Base-by-base conservation (phyloP, 208 protist genomes). In the Acanthamoeba triangularis region DNA sequence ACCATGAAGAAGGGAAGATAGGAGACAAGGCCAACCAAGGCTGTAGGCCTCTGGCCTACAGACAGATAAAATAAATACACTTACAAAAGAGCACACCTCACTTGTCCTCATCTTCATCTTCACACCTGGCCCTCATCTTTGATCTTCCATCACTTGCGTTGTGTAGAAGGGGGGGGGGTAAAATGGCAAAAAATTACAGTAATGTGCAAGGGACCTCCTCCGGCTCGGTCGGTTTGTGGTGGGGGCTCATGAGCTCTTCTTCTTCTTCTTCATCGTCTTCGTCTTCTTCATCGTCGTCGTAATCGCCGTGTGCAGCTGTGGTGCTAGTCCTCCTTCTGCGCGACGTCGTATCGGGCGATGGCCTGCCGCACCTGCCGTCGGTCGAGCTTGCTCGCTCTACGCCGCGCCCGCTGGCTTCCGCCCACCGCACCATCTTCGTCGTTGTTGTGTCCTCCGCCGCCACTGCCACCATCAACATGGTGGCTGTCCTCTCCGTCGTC, bases 1-100 rank as follows among this genome's bases (percentile, higher is more conserved):
- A 35, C 76, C 37, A 85, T 85, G 76, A 85, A 85, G 47, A 85
- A 85, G 47, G 76, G 54, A 37, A 84, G 54, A 33, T 84, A 54
- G 37, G 67, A 7, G 52, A 18, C 52, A 59, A n/a, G n/a, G n/a
- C n/a, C 49, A 14, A 52, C 49, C 49, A 52, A 4, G 3, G 7
- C 7, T 52, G 49, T 52, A 52, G 11, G 49, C 49, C n/a, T n/a
- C n/a, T n/a, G n/a, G n/a, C n/a, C n/a, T n/a, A 52, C 49, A 52
- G 49, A 11, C 49, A 52, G 49, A 52, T 52, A 52, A 14, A 41
- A 41, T 41, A 41, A 41, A 41, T 4, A 41, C 37, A 41, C 1
- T 41, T 41, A 47, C 41, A 47, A 47, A 2, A 47, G 41, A 47
- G 41, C 37, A 1, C 1, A 6, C 41, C n/a, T n/a, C n/a, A n/a